Percentiles rank a stretch among this genome's conserved stretches.
Conservation (phyloP, 352 stramenopile species). For the Phytophthora multivora region DNA sequence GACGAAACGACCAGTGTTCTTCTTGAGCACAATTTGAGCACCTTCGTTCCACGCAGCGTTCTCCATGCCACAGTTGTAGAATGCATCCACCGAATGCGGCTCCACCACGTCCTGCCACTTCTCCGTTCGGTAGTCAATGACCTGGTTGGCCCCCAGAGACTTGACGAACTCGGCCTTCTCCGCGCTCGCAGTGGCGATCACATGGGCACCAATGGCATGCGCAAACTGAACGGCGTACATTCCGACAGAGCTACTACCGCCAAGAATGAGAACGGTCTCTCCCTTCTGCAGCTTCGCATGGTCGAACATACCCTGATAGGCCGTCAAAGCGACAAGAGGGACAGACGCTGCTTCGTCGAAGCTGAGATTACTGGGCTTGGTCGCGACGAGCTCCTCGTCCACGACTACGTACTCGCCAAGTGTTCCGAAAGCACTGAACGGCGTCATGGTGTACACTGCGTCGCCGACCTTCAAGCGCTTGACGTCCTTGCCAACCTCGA, state of each 20-base stretch:
- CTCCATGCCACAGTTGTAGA: constrained; percentile 41
- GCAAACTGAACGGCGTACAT: constrained; percentile 62
- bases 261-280: constrained; percentile 50
- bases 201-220: constrained; percentile 28
- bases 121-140: constrained; percentile 40
- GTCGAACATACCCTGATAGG: constrained; percentile 48
- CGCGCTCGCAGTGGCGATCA: constrained; percentile 33
- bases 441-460: constrained; percentile 55
- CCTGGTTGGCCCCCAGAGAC: constrained; percentile 30
- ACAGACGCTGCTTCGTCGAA: constrained; percentile 57
- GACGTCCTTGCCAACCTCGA: constrained; percentile 30
- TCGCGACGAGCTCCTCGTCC: constrained; percentile 30
- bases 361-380: constrained; percentile 46
- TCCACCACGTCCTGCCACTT: constrained; percentile 36
- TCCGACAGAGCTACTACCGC: constrained; percentile 59
- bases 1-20: background rate
- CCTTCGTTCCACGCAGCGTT: constrained; percentile 21
- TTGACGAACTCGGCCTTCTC: constrained; percentile 32
- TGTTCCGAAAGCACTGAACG: constrained; percentile 32
- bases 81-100: constrained; percentile 32
- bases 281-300: constrained; percentile 29
- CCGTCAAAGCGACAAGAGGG: constrained; percentile 48
- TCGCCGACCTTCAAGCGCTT: constrained; percentile 55
- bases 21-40: constrained; percentile 1
- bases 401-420: constrained; percentile 1